These are phyloP conservation scores for Paramecium sonneborni DNA, from an alignment of 73 alveolate genomes.

Conservation along the genomic window DNA sequence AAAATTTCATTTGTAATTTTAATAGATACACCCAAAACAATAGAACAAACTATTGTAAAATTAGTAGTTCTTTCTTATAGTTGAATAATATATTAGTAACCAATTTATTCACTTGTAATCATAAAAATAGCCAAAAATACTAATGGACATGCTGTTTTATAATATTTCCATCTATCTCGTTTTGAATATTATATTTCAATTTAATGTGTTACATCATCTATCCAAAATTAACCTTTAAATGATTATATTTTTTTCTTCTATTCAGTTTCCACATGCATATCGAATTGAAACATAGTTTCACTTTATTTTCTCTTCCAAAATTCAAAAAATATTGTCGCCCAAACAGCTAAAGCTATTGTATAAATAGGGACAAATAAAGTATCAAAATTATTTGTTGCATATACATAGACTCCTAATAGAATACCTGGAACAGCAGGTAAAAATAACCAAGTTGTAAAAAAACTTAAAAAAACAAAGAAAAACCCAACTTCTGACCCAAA, in stretches of 20 bases:
- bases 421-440: slow-evolving; percentile 47
- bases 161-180: neutral
- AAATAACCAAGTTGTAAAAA: slow-evolving; percentile 27
- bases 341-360: neutral
- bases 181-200: slow-evolving; percentile 5
- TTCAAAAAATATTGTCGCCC: slow-evolving; percentile 51
- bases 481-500: neutral
- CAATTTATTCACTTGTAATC: slow-evolving; percentile 8
- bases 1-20: slow-evolving; percentile 8
- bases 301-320: slow-evolving; percentile 39
- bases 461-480: slow-evolving; percentile 6
- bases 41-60: neutral
- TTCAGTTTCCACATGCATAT: slow-evolving; percentile 30
- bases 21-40: neutral
- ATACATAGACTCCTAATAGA: neutral
- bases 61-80: neutral
- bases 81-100: neutral
- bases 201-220: neutral
- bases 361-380: slow-evolving; percentile 9
- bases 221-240: slow-evolving; percentile 21
- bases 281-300: slow-evolving; percentile 6
- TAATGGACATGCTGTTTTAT: neutral
- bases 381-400: neutral
- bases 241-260: neutral
- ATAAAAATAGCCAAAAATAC: neutral